A percentile compares a stretch with the other conserved stretches of the same genome.
phyloP scores from a whole-genome alignment of 129 eudicot genomes.

The Heracleum sosnowskyi region DNA sequence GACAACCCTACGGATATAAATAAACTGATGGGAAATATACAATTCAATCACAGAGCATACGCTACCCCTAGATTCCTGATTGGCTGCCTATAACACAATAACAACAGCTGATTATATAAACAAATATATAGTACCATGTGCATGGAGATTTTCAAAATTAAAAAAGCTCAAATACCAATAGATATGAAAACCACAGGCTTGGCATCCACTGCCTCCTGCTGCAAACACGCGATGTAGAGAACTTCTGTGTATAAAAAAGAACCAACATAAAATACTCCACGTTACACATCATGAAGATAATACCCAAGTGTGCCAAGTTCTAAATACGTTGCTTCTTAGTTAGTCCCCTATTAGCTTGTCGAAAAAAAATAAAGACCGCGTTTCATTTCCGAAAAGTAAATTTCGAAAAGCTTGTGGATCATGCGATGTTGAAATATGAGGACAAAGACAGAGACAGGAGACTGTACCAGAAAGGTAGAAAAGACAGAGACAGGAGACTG shows the following conservation, averaged over 20 bases:
- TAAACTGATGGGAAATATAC: neutral
- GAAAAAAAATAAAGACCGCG: neutral
- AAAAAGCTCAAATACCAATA: neutral
- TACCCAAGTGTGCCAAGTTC: too few species aligned
- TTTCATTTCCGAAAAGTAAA: neutral
- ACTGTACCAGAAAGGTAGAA: too few species aligned
- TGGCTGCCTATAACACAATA: neutral
- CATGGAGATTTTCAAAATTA: conserved; percentile 5
- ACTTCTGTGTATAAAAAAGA: neutral
- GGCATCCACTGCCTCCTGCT: neutral
- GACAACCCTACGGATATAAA: neutral
- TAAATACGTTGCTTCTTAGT: neutral
- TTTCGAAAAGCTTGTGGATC: neutral
- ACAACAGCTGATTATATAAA: conserved; percentile 4
- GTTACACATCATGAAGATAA: neutral
- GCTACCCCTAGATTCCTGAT: neutral
- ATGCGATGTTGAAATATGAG: neutral
- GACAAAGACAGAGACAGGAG: neutral
- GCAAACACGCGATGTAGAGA: neutral
- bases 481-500: neutral
- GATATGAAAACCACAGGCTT: neutral
- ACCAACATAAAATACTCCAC: neutral
- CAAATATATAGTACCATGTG: neutral
- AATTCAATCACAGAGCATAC: neutral
- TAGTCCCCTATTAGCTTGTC: too few species aligned